Percentiles rank a stretch among this genome's conserved stretches.
Evolutionary conservation across 2,329 filamentous ascomycete species (phyloP).

Genomic region (Botrytis byssoidea): DNA sequence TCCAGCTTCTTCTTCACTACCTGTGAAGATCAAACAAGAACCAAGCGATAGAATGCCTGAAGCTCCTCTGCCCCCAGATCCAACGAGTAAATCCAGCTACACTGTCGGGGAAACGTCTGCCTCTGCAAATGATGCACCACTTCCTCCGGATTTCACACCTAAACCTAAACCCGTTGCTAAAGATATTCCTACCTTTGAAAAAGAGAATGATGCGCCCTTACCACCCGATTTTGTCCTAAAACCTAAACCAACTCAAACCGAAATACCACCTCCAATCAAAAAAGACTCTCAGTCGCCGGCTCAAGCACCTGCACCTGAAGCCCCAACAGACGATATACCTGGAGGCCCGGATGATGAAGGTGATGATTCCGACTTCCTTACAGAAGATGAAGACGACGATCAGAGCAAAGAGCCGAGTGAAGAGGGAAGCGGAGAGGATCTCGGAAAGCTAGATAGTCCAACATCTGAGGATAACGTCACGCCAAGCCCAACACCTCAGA

Average conservation of each 20-base stretch:
- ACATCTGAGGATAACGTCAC: slow-evolving; percentile 47
- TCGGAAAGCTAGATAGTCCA: slow-evolving; percentile 62
- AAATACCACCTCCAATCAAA: slow-evolving; percentile 16
- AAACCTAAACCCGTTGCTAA: slow-evolving; percentile 24
- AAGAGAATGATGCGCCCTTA: slow-evolving; percentile 42
- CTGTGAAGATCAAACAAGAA: slow-evolving; percentile 33
- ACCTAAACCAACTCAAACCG: slow-evolving; percentile 23
- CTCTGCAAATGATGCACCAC: slow-evolving; percentile 43
- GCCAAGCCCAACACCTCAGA: slow-evolving; percentile 55
- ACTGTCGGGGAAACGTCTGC: slow-evolving; percentile 42
- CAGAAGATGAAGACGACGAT: slow-evolving; percentile 42
- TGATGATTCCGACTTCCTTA: slow-evolving; percentile 34
- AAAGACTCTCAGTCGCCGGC: slow-evolving; percentile 18
- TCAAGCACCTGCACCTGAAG: slow-evolving; percentile 30
- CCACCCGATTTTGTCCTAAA: slow-evolving; percentile 42
- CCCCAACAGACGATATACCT: slow-evolving; percentile 34
- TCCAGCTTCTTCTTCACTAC: slow-evolving; percentile 27
- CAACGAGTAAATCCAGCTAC: slow-evolving; percentile 41
- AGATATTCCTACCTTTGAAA: slow-evolving; percentile 18
- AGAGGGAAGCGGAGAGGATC: slow-evolving; percentile 63
- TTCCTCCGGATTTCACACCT: slow-evolving; percentile 43
- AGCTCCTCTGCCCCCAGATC: slow-evolving; percentile 47
- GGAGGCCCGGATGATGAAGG: slow-evolving; percentile 38
- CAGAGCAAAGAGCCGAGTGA: slow-evolving; percentile 48
- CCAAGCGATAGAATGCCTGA: slow-evolving; percentile 34